Evolutionary conservation across 352 stramenopile genomes (phyloP).

Genomic region (Pythium phragmitis): DNA sequence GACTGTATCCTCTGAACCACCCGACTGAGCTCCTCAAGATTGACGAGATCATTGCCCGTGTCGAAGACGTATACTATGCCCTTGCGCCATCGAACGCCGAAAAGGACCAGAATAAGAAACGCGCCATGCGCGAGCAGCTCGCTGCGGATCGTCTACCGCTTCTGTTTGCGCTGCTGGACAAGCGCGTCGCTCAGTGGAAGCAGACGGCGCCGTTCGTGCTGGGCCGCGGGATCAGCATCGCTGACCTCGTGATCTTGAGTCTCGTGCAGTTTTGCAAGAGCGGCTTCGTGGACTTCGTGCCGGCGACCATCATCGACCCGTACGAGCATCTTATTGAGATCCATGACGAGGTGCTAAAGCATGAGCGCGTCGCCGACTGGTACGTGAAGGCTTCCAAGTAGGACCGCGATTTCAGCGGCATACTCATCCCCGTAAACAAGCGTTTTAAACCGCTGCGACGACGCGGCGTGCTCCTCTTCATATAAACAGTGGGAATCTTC

Average conservation of each 20-base stretch:
- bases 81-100: slow-evolving; percentile 16
- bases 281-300: slow-evolving; percentile 29
- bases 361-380: slow-evolving; percentile 50
- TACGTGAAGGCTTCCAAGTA: slow-evolving; percentile 18
- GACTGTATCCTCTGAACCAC: slow-evolving; percentile 30
- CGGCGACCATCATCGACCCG: slow-evolving; percentile 25
- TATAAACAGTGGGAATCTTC: too few relatives aligned
- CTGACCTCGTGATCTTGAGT: slow-evolving; percentile 49
- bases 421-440: not conserved
- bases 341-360: slow-evolving; percentile 31
- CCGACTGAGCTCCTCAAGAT: not conserved
- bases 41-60: slow-evolving; percentile 20
- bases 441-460: too few relatives aligned
- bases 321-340: slow-evolving; percentile 36
- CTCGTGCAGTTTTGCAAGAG: slow-evolving; percentile 43
- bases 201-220: slow-evolving; percentile 27
- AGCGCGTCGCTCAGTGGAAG: slow-evolving; percentile 31
- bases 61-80: slow-evolving; percentile 8
- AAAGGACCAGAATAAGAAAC: slow-evolving; percentile 27
- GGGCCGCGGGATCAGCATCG: slow-evolving; percentile 37
- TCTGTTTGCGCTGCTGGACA: slow-evolving; percentile 38
- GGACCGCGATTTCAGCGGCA: too few relatives aligned
- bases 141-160: slow-evolving; percentile 28
- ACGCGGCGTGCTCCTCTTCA: too few relatives aligned
- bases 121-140: slow-evolving; percentile 38